phyloP scores from a whole-genome alignment of 805 yeast species.

The Ascoidea asiatica region DNA sequence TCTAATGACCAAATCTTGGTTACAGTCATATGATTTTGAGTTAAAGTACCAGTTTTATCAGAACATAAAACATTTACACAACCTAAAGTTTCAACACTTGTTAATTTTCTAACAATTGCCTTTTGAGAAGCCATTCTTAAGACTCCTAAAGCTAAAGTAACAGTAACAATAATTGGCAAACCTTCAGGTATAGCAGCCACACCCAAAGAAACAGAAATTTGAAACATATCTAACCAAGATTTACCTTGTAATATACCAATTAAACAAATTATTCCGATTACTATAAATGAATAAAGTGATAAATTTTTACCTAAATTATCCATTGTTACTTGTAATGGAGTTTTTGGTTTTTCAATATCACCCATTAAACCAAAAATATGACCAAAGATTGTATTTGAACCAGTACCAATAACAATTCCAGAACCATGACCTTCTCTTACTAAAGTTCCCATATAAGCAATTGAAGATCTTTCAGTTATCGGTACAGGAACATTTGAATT shows the following conservation, averaged over 20 bases:
- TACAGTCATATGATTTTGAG: constrained; percentile 86
- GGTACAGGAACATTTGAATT: constrained; percentile 28
- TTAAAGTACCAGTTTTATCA: constrained; percentile 84
- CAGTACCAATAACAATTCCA: constrained; percentile 89
- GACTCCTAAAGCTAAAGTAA: constrained; percentile 91
- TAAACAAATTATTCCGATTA: constrained; percentile 84
- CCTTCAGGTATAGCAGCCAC: constrained; percentile 99
- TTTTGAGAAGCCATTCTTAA: constrained; percentile 89
- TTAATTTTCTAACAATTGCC: constrained; percentile 88
- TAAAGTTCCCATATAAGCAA: constrained; percentile 95
- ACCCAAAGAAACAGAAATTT: constrained; percentile 91
- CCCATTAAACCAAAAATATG: constrained; percentile 92
- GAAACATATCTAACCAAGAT: constrained; percentile 95
- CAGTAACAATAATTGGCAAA: constrained; percentile 94
- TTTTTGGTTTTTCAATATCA: constrained; percentile 91
- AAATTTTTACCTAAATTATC: constrained; percentile 88
- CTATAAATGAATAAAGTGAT: constrained; percentile 68
- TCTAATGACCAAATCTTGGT: constrained; percentile 72
- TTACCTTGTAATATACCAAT: constrained; percentile 89
- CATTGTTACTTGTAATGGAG: constrained; percentile 93
- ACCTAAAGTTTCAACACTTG: constrained; percentile 91
- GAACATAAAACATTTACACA: constrained; percentile 89
- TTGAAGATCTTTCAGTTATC: constrained; percentile 55
- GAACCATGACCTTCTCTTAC: constrained; percentile 93
- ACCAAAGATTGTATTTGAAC: constrained; percentile 84